Base-by-base conservation (phyloP, 2,329 filamentous ascomycete species). In the Colletotrichum sp. region DNA sequence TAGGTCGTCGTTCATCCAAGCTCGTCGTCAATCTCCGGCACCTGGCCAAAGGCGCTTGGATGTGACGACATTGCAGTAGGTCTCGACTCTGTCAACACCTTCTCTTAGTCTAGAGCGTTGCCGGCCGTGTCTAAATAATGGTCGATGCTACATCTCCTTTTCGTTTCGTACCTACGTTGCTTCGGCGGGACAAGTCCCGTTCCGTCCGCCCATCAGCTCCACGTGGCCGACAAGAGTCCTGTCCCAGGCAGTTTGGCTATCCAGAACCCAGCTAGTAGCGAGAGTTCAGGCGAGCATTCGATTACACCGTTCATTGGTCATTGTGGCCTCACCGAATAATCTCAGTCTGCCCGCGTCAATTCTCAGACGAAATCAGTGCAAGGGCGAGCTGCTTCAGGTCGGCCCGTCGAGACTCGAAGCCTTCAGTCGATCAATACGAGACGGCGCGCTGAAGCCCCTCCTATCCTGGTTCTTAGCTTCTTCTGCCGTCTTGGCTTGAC, bases 201-300 rank as follows among this genome's bases (percentile, higher is more conserved):
- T 69, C 73, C 73, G 36, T 68, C 65, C 55, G 64, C 16, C 73
- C 69, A 73, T 76, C 39, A 8, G 28, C 30, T n/a, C 73, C 73
- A 76, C 73, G 69, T 76, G 69, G 73, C 52, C 3, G 2, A 62
- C 16, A 32, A 34, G 28, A 32, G 44, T 49, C 12, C 44, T 21
- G 6, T 21, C n/a, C 44, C n/a, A 52, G 44, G 44, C 44, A 62
- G 18, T 62, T 34, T 32, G 59, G 28, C 59, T 34, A 32, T n/a
- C n/a, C 44, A 62, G 5, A 62, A n/a, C 28, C 30, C 32, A 64
- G 34, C 62, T 64, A 64, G n/a, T 21, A 24, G 62, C 62, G n/a
- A 39, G 24, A 8, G 34, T 26, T 44, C 32, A 13, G 21, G 12
- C 34, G 24, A 34, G 62, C 62, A 24, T 21, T 18, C n/a, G 34